phyloP scores from a whole-genome alignment of 495 filamentous ascomycete genomes.

The Aspergillus leporis region DNA sequence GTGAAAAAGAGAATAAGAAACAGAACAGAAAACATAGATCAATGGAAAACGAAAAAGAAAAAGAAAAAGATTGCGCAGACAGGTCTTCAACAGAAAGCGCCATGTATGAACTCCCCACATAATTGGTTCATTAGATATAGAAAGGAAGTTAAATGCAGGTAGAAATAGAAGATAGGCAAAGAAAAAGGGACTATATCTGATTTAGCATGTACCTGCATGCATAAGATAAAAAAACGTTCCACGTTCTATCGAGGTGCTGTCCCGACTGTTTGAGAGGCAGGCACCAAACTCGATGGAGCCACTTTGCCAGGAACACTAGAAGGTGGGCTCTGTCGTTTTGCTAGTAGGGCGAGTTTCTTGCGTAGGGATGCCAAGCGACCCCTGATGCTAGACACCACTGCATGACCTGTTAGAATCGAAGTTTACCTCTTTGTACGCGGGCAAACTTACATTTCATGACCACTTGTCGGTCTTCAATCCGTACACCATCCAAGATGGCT shows the following conservation, averaged over 20 bases:
- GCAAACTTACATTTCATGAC: conserved; percentile 66
- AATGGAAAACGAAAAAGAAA: conserved; percentile 11
- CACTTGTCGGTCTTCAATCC: conserved; percentile 69
- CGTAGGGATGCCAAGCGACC: conserved; percentile 53
- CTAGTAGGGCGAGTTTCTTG: conserved; percentile 57
- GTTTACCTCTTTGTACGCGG: neutral
- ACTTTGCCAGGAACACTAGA: conserved; percentile 32
- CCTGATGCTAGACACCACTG: conserved; percentile 63
- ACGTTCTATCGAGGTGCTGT: conserved; percentile 32
- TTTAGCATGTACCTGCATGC: conserved; percentile 22
- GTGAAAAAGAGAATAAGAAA: conserved; percentile 14
- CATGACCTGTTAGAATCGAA: conserved; percentile 26
- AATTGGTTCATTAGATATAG: conserved; percentile 13
- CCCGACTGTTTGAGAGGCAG: conserved; percentile 30
- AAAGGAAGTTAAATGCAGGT: conserved; percentile 5
- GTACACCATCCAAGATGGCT: conserved; percentile 54
- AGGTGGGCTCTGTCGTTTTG: conserved; percentile 51
- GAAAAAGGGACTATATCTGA: conserved; percentile 7
- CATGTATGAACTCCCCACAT: conserved; percentile 12
- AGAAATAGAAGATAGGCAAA: conserved; percentile 8
- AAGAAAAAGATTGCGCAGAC: conserved; percentile 5
- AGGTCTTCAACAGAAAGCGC: conserved; percentile 20
- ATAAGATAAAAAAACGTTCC: conserved; percentile 6
- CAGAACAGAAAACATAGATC: conserved; percentile 13
- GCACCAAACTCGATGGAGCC: conserved; percentile 33